phyloP scores from a whole-genome alignment of 305 asterid genomes.

The Solanum chacoense region DNA sequence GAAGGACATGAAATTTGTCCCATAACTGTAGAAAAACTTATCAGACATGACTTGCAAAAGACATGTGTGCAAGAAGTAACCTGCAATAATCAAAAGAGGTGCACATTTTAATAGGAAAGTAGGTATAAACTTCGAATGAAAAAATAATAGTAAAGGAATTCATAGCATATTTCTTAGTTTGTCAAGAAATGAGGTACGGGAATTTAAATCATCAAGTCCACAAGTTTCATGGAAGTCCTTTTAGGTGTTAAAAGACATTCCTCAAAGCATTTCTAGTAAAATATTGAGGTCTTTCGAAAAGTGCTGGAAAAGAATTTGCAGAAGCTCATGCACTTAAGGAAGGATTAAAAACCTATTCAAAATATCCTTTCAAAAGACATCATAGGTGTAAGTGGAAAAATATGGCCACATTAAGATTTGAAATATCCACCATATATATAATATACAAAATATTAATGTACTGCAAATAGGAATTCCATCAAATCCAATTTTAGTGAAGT shows the following conservation, averaged over 20 bases:
- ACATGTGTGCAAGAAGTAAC: conserved; percentile 62
- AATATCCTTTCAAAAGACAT: not conserved
- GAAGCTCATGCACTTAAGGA: not conserved
- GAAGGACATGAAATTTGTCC: conserved; percentile 65
- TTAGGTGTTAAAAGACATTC: not conserved
- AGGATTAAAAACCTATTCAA: not conserved
- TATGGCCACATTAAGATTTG: not conserved
- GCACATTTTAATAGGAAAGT: not conserved
- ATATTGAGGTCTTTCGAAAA: not conserved
- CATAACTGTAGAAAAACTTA: conserved; percentile 46
- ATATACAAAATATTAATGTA: not conserved
- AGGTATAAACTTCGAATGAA: not conserved
- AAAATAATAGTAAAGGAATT: not conserved
- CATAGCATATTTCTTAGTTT: not conserved
- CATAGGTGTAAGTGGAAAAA: not conserved
- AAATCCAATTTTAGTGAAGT: not conserved
- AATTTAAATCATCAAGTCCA: not conserved
- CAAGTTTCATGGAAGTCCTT: not conserved
- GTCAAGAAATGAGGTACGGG: not conserved
- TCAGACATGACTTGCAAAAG: conserved; percentile 79
- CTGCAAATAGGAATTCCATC: not conserved
- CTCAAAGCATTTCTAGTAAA: not conserved
- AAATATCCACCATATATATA: not conserved
- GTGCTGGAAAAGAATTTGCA: not conserved
- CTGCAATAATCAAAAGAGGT: conserved; percentile 21